These are phyloP conservation scores for Penicillium riverlandense DNA, from an alignment of 495 filamentous ascomycete genomes.

Conservation along the genomic window DNA sequence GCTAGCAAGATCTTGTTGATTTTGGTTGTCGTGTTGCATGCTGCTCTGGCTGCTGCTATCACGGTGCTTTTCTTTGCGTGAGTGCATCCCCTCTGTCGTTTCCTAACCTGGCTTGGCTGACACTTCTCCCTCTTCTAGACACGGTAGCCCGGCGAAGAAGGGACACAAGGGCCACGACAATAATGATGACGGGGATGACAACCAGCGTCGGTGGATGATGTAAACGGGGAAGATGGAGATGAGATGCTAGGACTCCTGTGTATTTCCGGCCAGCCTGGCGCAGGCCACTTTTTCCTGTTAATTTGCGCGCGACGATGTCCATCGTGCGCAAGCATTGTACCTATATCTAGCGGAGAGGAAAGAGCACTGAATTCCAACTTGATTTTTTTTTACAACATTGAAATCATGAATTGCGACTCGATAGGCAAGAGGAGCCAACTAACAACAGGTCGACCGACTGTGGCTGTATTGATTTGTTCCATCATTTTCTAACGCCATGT, in stretches of 20 bases:
- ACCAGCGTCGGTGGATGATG: slow-evolving; percentile 24
- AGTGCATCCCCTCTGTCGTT: slow-evolving; percentile 12
- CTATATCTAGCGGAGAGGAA: slow-evolving; percentile 3
- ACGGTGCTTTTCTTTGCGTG: slow-evolving; percentile 94
- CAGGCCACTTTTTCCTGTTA: too few relatives aligned
- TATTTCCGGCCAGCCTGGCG: not conserved
- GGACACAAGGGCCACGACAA: slow-evolving; percentile 32
- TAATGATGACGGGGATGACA: slow-evolving; percentile 20
- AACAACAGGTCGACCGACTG: slow-evolving; percentile 27
- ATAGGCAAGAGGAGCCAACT: slow-evolving; percentile 33
- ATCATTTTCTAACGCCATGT: slow-evolving; percentile 42
- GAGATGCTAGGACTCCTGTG: not conserved
- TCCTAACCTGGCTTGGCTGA: slow-evolving; percentile 2
- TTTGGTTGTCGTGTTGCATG: slow-evolving; percentile 76
- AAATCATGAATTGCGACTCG: slow-evolving; percentile 36
- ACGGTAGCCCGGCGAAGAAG: slow-evolving; percentile 58
- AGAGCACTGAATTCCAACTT: slow-evolving; percentile 12
- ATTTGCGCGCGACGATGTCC: too few relatives aligned
- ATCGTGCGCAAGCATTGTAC: slow-evolving; percentile 10
- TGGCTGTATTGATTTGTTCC: slow-evolving; percentile 35
- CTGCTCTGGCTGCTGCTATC: slow-evolving; percentile 82
- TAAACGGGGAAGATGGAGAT: slow-evolving; percentile 6
- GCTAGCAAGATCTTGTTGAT: slow-evolving; percentile 83
- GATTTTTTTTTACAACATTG: slow-evolving; percentile 28
- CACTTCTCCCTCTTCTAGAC: slow-evolving; percentile 25